phyloP scores from a whole-genome alignment of 2,329 filamentous ascomycete species.

The Ceratocystis papillata region DNA sequence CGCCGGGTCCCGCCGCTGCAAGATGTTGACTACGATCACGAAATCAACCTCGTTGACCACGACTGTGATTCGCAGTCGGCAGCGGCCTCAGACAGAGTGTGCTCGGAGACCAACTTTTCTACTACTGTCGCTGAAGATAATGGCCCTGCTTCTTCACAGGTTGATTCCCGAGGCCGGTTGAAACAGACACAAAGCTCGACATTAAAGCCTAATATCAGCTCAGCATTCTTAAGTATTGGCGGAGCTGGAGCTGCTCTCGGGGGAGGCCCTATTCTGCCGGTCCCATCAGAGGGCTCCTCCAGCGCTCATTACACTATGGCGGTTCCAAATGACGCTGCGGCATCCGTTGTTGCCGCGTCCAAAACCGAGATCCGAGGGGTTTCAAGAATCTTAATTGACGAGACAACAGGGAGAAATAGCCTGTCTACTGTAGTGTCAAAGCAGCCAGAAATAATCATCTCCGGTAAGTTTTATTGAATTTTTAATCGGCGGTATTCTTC shows the following conservation, averaged over 20 bases:
- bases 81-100: neutral
- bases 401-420: conserved; percentile 6
- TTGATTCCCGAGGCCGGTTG: neutral
- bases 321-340: conserved; percentile 18
- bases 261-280: conserved; percentile 20
- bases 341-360: conserved; percentile 14
- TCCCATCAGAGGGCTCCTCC: conserved; percentile 20
- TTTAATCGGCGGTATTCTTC: neutral
- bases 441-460: conserved; percentile 5
- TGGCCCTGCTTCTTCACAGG: neutral
- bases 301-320: conserved; percentile 18
- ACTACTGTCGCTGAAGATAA: neutral
- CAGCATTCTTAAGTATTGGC: conserved; percentile 24
- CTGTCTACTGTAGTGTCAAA: neutral
- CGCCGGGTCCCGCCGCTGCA: conserved; percentile 46
- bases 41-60: conserved; percentile 57
- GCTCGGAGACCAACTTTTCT: neutral
- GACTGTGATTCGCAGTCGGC: conserved; percentile 27
- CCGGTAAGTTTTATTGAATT: neutral
- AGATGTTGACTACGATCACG: conserved; percentile 57
- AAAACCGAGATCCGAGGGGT: conserved; percentile 22
- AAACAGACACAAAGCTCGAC: neutral
- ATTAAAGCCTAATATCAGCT: conserved; percentile 18
- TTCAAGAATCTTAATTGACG: conserved; percentile 16
- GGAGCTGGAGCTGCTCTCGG: conserved; percentile 20